Percentiles rank a stretch among this genome's conserved stretches.
Evolutionary conservation across 805 yeast species (phyloP).

Genomic region (Debaryomyces castellii): DNA sequence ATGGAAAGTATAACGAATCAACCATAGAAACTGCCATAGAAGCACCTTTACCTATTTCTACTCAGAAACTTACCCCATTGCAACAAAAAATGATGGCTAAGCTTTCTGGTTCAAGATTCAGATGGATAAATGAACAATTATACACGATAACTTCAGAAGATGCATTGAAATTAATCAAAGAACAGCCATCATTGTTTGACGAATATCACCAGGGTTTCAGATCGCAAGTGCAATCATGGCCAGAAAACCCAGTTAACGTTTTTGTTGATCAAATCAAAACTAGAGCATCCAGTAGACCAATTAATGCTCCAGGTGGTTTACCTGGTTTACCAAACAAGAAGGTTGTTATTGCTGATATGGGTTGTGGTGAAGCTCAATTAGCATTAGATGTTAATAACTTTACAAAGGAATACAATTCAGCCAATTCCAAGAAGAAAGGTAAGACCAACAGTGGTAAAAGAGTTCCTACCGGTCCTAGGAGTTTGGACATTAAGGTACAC

Average conservation of each 20-base stretch:
- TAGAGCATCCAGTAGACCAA: conserved; percentile 56
- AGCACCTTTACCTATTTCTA: conserved; percentile 12
- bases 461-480: conserved; percentile 19
- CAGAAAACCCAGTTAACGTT: conserved; percentile 96
- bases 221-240: conserved; percentile 96
- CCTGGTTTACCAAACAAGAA: conserved; percentile 68
- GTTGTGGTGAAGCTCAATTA: conserved; percentile 96
- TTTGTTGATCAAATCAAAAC: conserved; percentile 70
- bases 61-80: conserved; percentile 66
- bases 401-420: conserved; percentile 30
- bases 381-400: conserved; percentile 62
- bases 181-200: conserved; percentile 86
- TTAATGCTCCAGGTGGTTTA: conserved; percentile 94
- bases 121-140: conserved; percentile 98
- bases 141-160: conserved; percentile 80
- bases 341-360: conserved; percentile 95
- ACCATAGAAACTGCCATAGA: conserved; percentile 11
- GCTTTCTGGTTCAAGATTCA: conserved; percentile 88
- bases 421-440: conserved; percentile 24
- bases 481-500: conserved; percentile 63
- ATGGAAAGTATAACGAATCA: conserved; percentile 3
- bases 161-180: conserved; percentile 69
- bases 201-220: conserved; percentile 96
- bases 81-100: conserved; percentile 96
- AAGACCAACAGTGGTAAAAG: conserved; percentile 20